phyloP scores from a whole-genome alignment of 495 filamentous ascomycete species.

The Mycothermus thermophilus region DNA sequence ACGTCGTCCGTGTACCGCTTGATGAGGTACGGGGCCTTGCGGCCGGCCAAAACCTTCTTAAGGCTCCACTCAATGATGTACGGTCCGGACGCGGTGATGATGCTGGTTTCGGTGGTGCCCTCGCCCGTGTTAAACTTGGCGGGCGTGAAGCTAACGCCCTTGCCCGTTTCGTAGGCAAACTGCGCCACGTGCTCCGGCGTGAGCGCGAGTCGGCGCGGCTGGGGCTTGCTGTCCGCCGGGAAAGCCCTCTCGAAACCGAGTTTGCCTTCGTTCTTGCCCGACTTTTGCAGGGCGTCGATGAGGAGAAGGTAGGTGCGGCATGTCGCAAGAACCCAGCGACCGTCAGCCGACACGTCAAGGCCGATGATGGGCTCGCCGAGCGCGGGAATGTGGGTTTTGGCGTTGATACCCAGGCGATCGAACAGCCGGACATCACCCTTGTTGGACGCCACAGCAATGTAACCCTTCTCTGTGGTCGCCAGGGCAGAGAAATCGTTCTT shows the following conservation, averaged over 20 bases:
- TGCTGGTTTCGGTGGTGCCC: constrained; percentile 67
- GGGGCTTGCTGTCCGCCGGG: constrained; percentile 81
- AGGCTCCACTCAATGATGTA: constrained; percentile 96
- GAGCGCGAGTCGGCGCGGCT: constrained; percentile 78
- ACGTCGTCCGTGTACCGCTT: constrained; percentile 92
- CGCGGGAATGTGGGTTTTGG: constrained; percentile 92
- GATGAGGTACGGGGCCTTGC: constrained; percentile 83
- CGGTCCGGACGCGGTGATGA: constrained; percentile 92
- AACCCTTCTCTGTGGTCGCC: constrained; percentile 89
- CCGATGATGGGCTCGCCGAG: constrained; percentile 92
- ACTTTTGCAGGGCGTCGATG: constrained; percentile 78
- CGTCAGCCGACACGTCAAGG: constrained; percentile 86
- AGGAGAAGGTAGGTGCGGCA: constrained; percentile 91
- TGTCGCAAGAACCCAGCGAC: constrained; percentile 87
- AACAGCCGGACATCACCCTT: constrained; percentile 97
- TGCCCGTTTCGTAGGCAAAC: constrained; percentile 87
- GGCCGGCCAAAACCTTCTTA: constrained; percentile 66
- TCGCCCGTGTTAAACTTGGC: constrained; percentile 91
- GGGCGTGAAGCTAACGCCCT: constrained; percentile 71
- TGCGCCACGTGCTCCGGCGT: constrained; percentile 86
- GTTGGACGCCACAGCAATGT: constrained; percentile 90
- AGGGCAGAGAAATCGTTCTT: constrained; percentile 95
- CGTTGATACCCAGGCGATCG: constrained; percentile 89
- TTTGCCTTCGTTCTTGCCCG: constrained; percentile 93
- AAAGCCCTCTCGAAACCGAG: constrained; percentile 93